These are phyloP conservation scores for Cajanus cajan DNA, from an alignment of 306 rosid genomes.

Conservation along the genomic window DNA sequence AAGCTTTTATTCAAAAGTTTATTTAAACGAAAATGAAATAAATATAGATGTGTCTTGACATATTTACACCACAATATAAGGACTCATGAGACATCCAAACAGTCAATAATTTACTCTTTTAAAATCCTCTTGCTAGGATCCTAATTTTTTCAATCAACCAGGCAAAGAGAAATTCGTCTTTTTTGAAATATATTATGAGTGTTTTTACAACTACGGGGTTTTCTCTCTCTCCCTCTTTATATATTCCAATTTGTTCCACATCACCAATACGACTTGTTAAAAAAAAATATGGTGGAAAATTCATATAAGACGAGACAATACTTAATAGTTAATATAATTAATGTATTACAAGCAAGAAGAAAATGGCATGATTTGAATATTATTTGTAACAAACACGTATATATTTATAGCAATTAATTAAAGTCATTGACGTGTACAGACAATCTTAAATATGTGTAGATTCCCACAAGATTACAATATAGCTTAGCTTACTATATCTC, in stretches of 20 bases:
- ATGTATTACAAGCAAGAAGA: slow-evolving; percentile 8
- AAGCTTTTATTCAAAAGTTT: background rate
- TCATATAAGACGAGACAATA: background rate
- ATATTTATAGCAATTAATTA: slow-evolving; percentile 3
- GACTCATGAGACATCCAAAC: background rate
- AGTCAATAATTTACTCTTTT: background rate
- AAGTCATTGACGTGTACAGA: slow-evolving; percentile 28
- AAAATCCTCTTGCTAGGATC: background rate
- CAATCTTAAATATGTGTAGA: slow-evolving; percentile 29
- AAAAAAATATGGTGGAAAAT: slow-evolving; percentile 31
- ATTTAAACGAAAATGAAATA: background rate
- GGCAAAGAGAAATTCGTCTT: background rate
- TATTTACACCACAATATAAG: background rate
- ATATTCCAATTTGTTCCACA: background rate
- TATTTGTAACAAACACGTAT: background rate
- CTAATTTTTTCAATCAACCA: slow-evolving; percentile 13
- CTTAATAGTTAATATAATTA: slow-evolving; percentile 8
- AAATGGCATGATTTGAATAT: background rate
- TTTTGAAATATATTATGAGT: background rate
- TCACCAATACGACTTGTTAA: slow-evolving; percentile 27
- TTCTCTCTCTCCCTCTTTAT: no score
- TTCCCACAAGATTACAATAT: slow-evolving; percentile 13
- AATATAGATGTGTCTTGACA: background rate
- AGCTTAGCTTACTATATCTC: background rate
- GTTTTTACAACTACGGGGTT: background rate